Evolutionary conservation across 768 basidiomycete genomes (phyloP).

Genomic region (Candolleomyces eurysporus): DNA sequence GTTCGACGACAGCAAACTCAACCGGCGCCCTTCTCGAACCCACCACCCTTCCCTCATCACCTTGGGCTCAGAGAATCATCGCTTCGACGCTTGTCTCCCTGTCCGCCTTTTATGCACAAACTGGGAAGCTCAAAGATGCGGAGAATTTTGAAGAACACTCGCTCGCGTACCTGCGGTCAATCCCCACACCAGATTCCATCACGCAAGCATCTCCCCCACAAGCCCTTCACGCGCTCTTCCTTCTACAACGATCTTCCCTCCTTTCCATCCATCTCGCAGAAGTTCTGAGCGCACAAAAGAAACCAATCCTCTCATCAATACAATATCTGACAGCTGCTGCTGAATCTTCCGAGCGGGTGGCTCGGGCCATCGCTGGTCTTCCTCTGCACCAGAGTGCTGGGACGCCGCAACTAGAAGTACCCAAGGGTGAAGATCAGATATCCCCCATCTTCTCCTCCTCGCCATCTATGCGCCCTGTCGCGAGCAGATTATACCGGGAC

Average conservation of each 20-base stretch:
- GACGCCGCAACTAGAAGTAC: not conserved
- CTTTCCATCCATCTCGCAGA: conserved; percentile 73
- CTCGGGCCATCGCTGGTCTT: conserved; percentile 47
- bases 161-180: conserved; percentile 52
- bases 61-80: conserved; percentile 61
- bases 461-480: conserved; percentile 50
- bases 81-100: conserved; percentile 64
- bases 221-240: conserved; percentile 59
- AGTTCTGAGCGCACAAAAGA: conserved; percentile 53
- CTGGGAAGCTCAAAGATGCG: conserved; percentile 54
- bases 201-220: conserved; percentile 51
- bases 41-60: conserved; percentile 46
- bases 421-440: conserved; percentile 36
- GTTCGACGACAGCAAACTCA: conserved; percentile 15
- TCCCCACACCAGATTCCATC: conserved; percentile 44
- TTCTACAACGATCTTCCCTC: conserved; percentile 74
- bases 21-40: conserved; percentile 29
- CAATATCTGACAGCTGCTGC: conserved; percentile 61
- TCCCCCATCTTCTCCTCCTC: conserved; percentile 46
- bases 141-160: conserved; percentile 53
- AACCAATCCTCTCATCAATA: conserved; percentile 44
- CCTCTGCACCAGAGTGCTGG: conserved; percentile 19
- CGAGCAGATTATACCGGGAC: conserved; percentile 60
- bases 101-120: conserved; percentile 66
- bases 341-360: conserved; percentile 66